Base-by-base conservation (phyloP, 1,139 yeast genomes). In the Pneumocystis jirovecii region DNA sequence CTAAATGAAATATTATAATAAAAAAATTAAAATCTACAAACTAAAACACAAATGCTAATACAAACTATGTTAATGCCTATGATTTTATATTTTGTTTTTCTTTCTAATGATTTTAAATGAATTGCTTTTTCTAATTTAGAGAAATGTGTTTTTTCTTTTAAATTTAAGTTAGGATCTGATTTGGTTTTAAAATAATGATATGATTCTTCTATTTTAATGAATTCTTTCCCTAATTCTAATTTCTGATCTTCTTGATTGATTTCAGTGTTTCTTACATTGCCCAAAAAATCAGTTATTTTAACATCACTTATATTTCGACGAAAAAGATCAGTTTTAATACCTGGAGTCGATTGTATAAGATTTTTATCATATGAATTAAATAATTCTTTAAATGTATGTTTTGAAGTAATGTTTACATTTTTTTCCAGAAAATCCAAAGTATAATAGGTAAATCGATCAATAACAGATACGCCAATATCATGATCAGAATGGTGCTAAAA, bases 381-480 rank as follows among this genome's bases (percentile, higher is more conserved):
- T 68, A 95, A 77, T 72, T 91, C 96, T 71, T 86, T 85, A 75
- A 93, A 79, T 1, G 97, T 89, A 66, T 79, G 78, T 61, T 83
- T 80, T 1, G 96, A 88, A 70, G 84, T 85, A 75, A 85, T 86
- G 66, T 87, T 85, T 19, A 65, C 67, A 37, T 37, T 37, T 40
- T 61, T 63, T 76, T 93, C 99, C 73, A 95, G 81, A 73, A 85
- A 95, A 67, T 91, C 97, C 72, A 95, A 80, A 62, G 91, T 91
- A 76, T 84, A 90, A 75, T 90, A 91, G 0, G 99, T 93, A 76
- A 93, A 93, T 71, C 98, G 80, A 75, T 93, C 99, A 73, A 93
- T 93, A 15, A 93, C 97, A 0, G 98, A 97, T 65, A 95, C 98
- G 2, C 99, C 99, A 64, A 93, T 85, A 72, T 93, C 97, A 69